These are phyloP conservation scores for Mentha longifolia DNA, from an alignment of 257 asterid genomes.

Conservation along the genomic window DNA sequence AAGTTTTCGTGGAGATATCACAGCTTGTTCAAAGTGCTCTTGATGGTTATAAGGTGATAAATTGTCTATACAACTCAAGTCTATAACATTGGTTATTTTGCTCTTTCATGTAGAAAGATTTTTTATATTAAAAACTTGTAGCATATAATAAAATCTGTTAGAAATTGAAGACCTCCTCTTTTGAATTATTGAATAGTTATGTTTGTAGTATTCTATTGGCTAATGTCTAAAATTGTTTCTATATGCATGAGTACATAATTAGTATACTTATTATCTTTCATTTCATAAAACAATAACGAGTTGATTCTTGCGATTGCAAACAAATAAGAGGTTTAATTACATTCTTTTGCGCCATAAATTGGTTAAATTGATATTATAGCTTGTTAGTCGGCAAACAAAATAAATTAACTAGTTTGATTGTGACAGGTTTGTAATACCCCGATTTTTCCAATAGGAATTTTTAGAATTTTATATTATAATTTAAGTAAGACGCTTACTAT, in stretches of 20 bases:
- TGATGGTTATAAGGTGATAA: conserved; percentile 91
- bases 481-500: too few relatives aligned
- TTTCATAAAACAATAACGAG: too few relatives aligned
- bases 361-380: neutral
- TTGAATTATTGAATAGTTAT: neutral
- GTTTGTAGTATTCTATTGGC: too few relatives aligned
- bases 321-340: too few relatives aligned
- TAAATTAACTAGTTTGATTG: conserved; percentile 11
- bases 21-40: conserved; percentile 98
- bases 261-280: too few relatives aligned
- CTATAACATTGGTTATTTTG: neutral
- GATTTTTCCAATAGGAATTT: too few relatives aligned
- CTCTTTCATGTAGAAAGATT: neutral
- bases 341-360: neutral
- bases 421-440: conserved; percentile 89
- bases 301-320: too few relatives aligned
- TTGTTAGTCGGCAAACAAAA: neutral
- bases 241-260: too few relatives aligned
- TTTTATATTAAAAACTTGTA: too few relatives aligned
- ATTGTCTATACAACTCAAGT: neutral
- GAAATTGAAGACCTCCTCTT: neutral
- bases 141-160: neutral
- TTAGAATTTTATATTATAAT: too few relatives aligned
- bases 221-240: too few relatives aligned
- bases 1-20: conserved; percentile 91